A percentile compares a stretch with the other conserved stretches of the same genome.
These are phyloP conservation scores for Chenopodium suecicum DNA, from an alignment of 148 eudicot genomes.

Conservation along the genomic window DNA sequence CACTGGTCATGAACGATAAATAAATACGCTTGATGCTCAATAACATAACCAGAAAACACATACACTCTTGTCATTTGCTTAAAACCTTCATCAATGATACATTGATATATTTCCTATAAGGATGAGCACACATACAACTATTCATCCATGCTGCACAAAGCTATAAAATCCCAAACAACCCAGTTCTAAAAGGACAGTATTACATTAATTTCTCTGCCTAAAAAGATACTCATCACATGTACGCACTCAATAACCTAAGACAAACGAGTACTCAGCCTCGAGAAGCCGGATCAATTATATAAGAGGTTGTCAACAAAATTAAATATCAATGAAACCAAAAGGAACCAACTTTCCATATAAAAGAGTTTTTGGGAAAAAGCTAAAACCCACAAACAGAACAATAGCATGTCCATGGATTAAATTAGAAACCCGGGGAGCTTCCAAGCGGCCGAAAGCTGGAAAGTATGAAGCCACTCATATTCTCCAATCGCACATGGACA, in stretches of 20 bases:
- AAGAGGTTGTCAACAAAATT: background rate
- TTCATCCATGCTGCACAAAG: background rate
- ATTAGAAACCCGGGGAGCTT: background rate
- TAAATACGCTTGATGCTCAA: background rate
- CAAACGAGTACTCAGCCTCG: background rate
- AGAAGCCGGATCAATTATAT: background rate
- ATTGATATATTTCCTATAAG: background rate
- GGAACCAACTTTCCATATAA: background rate
- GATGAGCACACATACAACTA: background rate
- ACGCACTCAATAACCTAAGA: background rate
- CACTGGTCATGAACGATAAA: constrained; percentile 43
- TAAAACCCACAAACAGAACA: background rate
- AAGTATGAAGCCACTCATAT: background rate
- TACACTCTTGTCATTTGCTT: background rate
- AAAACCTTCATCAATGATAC: background rate
- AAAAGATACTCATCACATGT: background rate
- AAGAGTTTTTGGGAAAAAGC: background rate
- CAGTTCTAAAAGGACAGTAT: background rate
- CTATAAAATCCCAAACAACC: background rate
- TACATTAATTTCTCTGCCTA: background rate
- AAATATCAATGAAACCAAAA: background rate
- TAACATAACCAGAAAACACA: background rate
- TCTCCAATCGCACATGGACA: background rate
- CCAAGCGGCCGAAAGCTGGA: background rate
- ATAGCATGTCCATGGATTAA: background rate